Evolutionary conservation across 225 moss, liverwort and hornwort species (phyloP).

Genomic region (Marchantia polymorpha): DNA sequence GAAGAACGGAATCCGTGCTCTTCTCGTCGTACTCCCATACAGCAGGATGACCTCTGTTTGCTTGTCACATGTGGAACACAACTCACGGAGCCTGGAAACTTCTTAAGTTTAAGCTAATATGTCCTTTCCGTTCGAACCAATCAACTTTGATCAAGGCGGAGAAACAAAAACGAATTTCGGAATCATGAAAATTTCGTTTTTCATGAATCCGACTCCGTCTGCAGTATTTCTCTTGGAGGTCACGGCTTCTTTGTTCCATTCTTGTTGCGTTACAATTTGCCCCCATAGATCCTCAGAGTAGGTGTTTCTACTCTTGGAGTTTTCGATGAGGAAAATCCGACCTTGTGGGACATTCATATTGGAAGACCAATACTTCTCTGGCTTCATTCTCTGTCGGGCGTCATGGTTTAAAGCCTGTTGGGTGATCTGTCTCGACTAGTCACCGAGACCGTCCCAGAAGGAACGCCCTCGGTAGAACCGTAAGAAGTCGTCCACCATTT

Average conservation of each 20-base stretch:
- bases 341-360: not conserved
- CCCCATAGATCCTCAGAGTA: not conserved
- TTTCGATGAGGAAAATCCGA: not conserved
- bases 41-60: too few species aligned
- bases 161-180: not conserved
- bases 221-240: not conserved
- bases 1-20: too few species aligned
- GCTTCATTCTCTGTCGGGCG: not conserved
- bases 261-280: not conserved
- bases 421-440: not conserved
- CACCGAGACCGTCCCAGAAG: not conserved
- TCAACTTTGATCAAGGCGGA: not conserved
- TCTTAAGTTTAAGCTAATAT: too few species aligned
- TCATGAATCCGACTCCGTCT: not conserved
- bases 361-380: not conserved
- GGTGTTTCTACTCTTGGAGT: not conserved
- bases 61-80: too few species aligned
- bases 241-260: not conserved
- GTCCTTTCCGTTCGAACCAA: too few species aligned
- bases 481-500: conserved; percentile 71
- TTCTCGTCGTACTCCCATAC: too few species aligned
- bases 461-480: conserved; percentile 36
- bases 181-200: too few species aligned
- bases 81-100: too few species aligned
- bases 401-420: not conserved